Evolutionary conservation across 495 filamentous ascomycete species (phyloP), one percentile per base, ranked within the genome.

Genomic region (Aspergillus saccharolyticus): DNA sequence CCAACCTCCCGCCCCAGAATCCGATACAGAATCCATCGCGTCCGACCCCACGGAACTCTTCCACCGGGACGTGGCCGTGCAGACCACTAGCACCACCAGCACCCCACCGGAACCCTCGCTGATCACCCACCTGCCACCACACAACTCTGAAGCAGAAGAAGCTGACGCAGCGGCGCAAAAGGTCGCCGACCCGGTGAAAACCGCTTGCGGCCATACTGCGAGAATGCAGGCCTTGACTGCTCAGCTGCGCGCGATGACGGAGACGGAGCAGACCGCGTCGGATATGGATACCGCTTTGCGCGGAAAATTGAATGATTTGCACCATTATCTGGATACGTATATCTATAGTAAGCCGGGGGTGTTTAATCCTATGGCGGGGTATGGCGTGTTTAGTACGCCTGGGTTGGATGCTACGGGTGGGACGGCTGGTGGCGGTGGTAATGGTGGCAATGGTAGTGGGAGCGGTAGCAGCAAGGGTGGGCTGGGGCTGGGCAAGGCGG

Each of bases 31-130:
- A 33, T 78, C 78, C 28, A 61, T 78, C 19, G 74, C 75, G 49
- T 84, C 80, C 2, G 86, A 89, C 65, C 89, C 90, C 0, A 88
- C 89, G 2, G 90, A 95, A 67, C 83, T 96, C 57, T 98, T 93
- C 78, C 90, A 96, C 71, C 83, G 91, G 14, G 93, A 97, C 62
- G 79, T 90, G 44, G 90, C 86, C 21, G 90, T 91, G 0, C 94
- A 98, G 0, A 88, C 85, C 0, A 83, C 83, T 0, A 65, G 4
- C 25, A 28, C 4, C 74, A 0, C 76, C 80, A 10, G 61, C 69
- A 2, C 53, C 51, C 25, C 25, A 3, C 25, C 9, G 4, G 25
- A 33, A 71, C 59, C n/a, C 39, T 15, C 18, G 42, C 54, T 8
- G 56, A 60, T 21, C 50, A 61, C 17, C 45, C 43, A 30, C 17